Base-by-base conservation (phyloP, 177 flowering plant species). In the Telopea speciosissima region DNA sequence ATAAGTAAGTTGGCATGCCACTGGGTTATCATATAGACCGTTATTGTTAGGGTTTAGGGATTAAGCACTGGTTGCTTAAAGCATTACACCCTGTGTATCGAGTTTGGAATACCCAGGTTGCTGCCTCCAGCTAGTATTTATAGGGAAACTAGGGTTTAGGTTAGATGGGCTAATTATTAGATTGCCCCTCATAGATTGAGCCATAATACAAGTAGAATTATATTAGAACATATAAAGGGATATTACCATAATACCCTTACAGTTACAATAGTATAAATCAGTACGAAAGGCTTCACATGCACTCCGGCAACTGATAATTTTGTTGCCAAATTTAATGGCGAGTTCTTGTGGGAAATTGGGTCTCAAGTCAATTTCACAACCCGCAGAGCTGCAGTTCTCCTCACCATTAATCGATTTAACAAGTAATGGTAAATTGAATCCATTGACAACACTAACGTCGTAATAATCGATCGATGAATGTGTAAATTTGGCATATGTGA, bases 391-490 rank as follows among this genome's bases (percentile, higher is more conserved):
- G 78, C 98, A 93, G 69, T 91, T 90, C 8, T 96, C 95, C 9
- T 8, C 65, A 8, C 93, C 92, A 26, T 88, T 81, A 1, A 88
- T 45, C 1, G 99, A 90, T 0, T 74, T 88, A 6, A 93, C 85
- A 0, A 19, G 69, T 11, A 95, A 0, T 0, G 98, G 97, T 66
- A 95, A 23, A 77, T 95, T 95, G 79, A 87, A 95, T 0, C 98
- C 97, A 68, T 92, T 97, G 1, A 90, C 99, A 0, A 92, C 89
- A 84, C 99, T 95, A n/a, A 93, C 99, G 67, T 95, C 97, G 76
- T 95, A 95, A 70, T 82, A 93, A 69, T 95, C 96, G 0, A 52
- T 62, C 0, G 70, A 0, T 10, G 87, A 81, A 3, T 93, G 93
- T 40, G 94, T 89, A 65, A 95, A 90, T 67, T 95, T 98, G 24